Base-by-base conservation (phyloP, 176 grass and related monocot genomes). In the Typha latifolia region DNA sequence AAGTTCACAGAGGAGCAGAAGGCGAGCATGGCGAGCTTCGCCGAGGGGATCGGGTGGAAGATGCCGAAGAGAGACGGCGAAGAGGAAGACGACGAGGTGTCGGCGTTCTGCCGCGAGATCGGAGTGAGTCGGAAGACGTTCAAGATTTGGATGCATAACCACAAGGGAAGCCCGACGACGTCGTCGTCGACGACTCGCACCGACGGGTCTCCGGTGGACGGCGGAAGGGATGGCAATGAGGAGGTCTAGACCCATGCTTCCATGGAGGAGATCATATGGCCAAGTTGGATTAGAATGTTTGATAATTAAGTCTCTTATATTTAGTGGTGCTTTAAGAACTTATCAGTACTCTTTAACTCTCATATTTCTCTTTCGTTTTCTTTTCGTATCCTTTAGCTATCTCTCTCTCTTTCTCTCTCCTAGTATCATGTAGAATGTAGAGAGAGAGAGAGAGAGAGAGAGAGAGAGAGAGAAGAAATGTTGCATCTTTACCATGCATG, bases 71-170 rank as follows among this genome's bases (percentile, higher is more conserved):
- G 84, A 61, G 90, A 87, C 78, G 81, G 84, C 4, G 76, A 56
- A 15, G 31, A 32, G 51, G 59, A 70, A 15, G 91, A 88, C 53
- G 87, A 90, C 69, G 91, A 91, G 69, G 91, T 96, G 47, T 73
- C 76, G 14, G 74, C 73, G 55, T 96, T 96, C 77, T 96, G 91
- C 74, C 73, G 79, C 34, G 87, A 96, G 73, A 88, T 96, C 77
- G 91, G 84, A 29, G 87, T 96, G 21, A 62, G 61, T 26, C 79
- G 91, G 64, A 87, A 91, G 77, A 86, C 87, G 1, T 96, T 96
- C 77, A 96, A 96, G 87, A 84, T 91, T 14, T 96, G 91, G 91
- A 91, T 96, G 84, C 91, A 96, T 82, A 96, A 96, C 70, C 91
- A 96, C 79, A 96, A 96, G 84, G 82, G 32, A 53, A 22, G 6